phyloP scores from a whole-genome alignment of 176 grass and related monocot genomes.

The Saccharum spontaneum region DNA sequence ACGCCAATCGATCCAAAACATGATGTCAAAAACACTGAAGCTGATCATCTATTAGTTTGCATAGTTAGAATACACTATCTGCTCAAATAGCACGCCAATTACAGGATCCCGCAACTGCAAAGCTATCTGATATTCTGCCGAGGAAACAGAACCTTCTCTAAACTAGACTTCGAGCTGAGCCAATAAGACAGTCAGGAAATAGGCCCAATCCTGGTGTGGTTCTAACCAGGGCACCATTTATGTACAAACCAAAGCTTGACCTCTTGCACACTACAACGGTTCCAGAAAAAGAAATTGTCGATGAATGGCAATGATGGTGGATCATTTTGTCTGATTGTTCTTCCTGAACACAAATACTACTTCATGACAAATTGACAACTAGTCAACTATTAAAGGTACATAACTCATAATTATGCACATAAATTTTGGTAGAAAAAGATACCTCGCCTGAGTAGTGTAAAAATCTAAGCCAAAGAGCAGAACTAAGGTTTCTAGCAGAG shows the following conservation, averaged over 20 bases:
- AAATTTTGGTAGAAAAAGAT: neutral
- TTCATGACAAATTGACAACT: neutral
- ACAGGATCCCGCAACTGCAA: neutral
- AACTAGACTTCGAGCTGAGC: neutral
- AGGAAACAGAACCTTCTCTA: neutral
- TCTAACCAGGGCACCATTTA: neutral
- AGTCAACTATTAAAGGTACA: neutral
- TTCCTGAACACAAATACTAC: neutral
- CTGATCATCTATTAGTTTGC: neutral
- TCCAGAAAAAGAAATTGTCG: neutral
- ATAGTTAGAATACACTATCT: neutral
- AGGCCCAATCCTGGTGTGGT: neutral
- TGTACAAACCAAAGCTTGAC: neutral
- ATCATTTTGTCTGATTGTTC: slow-evolving; percentile 1
- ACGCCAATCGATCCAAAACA: neutral
- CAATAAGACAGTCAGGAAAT: neutral
- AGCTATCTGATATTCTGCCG: neutral
- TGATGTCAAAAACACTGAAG: neutral
- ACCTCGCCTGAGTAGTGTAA: neutral
- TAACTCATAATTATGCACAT: neutral
- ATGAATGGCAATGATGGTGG: neutral
- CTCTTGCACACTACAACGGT: neutral
- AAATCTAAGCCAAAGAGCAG: slow-evolving; percentile 9
- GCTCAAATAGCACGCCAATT: neutral
- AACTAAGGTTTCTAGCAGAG: slow-evolving; percentile 1